Evolutionary conservation across 2,329 filamentous ascomycete genomes (phyloP), one percentile per base, ranked within the genome.

Genomic region (Whalleya microplaca): DNA sequence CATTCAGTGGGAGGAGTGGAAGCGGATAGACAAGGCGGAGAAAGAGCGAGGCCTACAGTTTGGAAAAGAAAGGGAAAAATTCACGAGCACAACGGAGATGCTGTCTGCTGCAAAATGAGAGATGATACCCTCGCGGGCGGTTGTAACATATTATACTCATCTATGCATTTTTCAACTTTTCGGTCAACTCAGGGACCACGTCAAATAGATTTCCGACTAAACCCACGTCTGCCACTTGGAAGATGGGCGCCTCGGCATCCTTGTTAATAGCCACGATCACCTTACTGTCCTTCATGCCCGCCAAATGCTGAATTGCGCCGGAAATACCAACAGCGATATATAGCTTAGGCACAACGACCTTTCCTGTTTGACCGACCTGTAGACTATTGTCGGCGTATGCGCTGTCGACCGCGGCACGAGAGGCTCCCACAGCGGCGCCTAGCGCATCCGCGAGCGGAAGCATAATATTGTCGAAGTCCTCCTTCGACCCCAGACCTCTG

Each of bases 201-300:
- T 96, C 92, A 72, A 98, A 98, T 67, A 99, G 77, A 79, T 99
- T 95, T 41, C 93, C 94, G 4, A 99, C 94, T 50, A 99, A 80
- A 12, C 95, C 95, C 51, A 98, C 92, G 76, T 99, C 95, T 3
- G 95, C 95, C 56, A 99, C 87, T 77, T 99, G 95, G 83, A 99
- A 99, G 67, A 99, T 99, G 27, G 95, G 95, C 55, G 95, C 95
- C 75, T 99, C 95, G 3, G 87, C 81, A 71, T 99, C 95, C 80
- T 99, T 99, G 83, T 99, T 99, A 72, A 99, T 98, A 14, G 92
- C 92, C 20, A 94, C 95, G 78, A 99, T 99, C 56, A 99, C 95
- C 81, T 99, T 99, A 81, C 92, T 97, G 73, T 99, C 95, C 84
- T 99, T 99, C 95, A 99, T 99, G 72, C 95, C 95, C 29, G 95